Evolutionary conservation across 495 filamentous ascomycete species (phyloP), one percentile per base, ranked within the genome.

Genomic region (Zalerion maritima): DNA sequence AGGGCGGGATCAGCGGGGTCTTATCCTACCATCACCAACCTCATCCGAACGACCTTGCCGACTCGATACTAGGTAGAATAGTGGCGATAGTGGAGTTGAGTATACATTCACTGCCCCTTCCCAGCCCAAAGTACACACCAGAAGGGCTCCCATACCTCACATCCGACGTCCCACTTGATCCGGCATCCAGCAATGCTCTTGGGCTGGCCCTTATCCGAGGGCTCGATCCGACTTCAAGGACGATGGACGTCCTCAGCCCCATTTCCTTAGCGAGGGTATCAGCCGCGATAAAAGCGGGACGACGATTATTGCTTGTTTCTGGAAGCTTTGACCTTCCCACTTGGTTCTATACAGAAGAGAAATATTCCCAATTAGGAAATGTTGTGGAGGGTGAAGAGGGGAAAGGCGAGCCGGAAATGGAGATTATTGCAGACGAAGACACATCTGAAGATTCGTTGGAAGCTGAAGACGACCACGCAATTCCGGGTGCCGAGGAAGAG

Each of bases 331-430:
- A 73, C 34, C 46, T 65, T 6, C 70, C 71, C 2, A 60, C 45
- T 6, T 76, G 69, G 71, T 65, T 64, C 8, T 73, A 70, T 32
- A 55, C 55, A 1, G 69, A 74, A 37, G 60, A 64, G 10, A 28
- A 69, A 4, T 52, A 57, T 25, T 33, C n/a, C n/a, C n/a, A n/a
- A n/a, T n/a, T n/a, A n/a, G n/a, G n/a, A 34, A 30, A 16, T 17
- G 34, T 6, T 20, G 39, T n/a, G 9, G 14, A 21, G 15, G 30
- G n/a, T 3, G 43, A 27, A 5, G 43, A 44, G 6, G 44, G 4
- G 1, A 42, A 27, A 10, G 43, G 40, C 2, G 42, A 24, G 21
- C 27, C 26, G 11, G 36, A 45, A 16, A 42, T 25, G 38, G 29
- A 14, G 10, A 32, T 36, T 3, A 38, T 41, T 10, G 25, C 24